phyloP scores from a whole-genome alignment of 768 basidiomycete species.

The Sarcomyxa edulis region DNA sequence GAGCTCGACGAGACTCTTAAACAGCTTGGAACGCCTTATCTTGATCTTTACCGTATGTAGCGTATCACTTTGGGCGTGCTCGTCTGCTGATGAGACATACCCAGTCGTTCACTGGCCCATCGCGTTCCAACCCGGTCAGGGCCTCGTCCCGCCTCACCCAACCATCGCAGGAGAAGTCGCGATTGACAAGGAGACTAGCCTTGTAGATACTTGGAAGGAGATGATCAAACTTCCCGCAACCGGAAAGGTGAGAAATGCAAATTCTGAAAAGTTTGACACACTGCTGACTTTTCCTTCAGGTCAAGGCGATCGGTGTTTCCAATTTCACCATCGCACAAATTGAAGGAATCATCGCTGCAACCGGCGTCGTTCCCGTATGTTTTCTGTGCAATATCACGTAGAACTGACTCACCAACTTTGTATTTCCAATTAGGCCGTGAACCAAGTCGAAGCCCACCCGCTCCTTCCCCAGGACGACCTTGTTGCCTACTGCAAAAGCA shows the following conservation, averaged over 20 bases:
- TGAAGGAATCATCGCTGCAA: constrained; percentile 58
- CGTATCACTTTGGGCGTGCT: background rate
- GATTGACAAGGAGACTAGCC: constrained; percentile 50
- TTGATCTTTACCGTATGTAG: constrained; percentile 71
- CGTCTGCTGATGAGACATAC: background rate
- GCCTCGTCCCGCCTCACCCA: constrained; percentile 48
- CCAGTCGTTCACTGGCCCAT: constrained; percentile 80
- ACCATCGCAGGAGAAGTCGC: constrained; percentile 38
- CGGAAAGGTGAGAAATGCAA: constrained; percentile 53
- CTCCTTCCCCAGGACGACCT: constrained; percentile 72
- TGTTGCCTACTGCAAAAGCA: constrained; percentile 59
- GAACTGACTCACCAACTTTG: too few species aligned
- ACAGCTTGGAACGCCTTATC: constrained; percentile 68
- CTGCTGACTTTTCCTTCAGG: constrained; percentile 38
- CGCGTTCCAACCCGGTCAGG: constrained; percentile 54
- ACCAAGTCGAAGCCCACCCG: constrained; percentile 86
- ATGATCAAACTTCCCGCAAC: constrained; percentile 66
- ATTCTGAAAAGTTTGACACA: background rate
- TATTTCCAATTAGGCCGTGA: constrained; percentile 37
- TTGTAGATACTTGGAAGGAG: constrained; percentile 84
- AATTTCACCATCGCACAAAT: constrained; percentile 73
- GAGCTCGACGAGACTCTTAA: constrained; percentile 72
- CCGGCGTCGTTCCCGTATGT: too few species aligned
- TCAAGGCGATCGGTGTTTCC: constrained; percentile 72
- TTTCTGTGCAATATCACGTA: too few species aligned